Percentiles rank a stretch among this genome's conserved stretches.
Conservation (phyloP, 768 basidiomycete genomes). For the Baorangia bicolor region DNA sequence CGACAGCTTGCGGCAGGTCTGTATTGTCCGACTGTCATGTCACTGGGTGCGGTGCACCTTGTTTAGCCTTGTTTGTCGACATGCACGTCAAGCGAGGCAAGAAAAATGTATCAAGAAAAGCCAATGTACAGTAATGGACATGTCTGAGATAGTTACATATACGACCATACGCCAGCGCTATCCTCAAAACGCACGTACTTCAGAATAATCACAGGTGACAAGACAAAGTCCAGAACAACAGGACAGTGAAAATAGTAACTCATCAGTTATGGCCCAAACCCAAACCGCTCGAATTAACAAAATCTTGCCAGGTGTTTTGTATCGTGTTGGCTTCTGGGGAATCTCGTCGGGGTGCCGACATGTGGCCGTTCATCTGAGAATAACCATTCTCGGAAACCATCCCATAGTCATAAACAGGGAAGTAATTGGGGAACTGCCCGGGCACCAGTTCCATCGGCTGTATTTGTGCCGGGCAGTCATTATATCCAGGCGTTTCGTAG, state of each 20-base stretch:
- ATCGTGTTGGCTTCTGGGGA: constrained; percentile 59
- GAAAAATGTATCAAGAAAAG: constrained; percentile 15
- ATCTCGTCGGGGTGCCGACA: constrained; percentile 33
- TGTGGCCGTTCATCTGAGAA: constrained; percentile 42
- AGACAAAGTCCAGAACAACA: constrained; percentile 3
- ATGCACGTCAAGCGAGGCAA: background rate
- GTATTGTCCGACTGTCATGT: constrained; percentile 5
- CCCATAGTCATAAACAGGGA: constrained; percentile 74
- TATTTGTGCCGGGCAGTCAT: constrained; percentile 21
- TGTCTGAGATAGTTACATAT: constrained; percentile 18
- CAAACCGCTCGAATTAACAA: constrained; percentile 41
- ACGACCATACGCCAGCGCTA: constrained; percentile 8
- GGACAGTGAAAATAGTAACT: background rate
- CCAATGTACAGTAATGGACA: constrained; percentile 18
- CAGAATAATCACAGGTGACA: constrained; percentile 7
- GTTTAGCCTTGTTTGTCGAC: constrained; percentile 25
- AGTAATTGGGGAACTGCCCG: constrained; percentile 61
- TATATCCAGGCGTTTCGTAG: constrained; percentile 24
- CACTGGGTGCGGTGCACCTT: constrained; percentile 7
- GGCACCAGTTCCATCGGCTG: constrained; percentile 34
- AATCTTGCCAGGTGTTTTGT: constrained; percentile 64
- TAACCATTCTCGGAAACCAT: constrained; percentile 32
- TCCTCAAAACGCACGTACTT: constrained; percentile 9
- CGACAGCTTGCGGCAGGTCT: background rate
- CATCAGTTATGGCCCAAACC: constrained; percentile 15